These are phyloP conservation scores for Perilla frutescens DNA, from an alignment of 257 asterid genomes.

Conservation along the genomic window DNA sequence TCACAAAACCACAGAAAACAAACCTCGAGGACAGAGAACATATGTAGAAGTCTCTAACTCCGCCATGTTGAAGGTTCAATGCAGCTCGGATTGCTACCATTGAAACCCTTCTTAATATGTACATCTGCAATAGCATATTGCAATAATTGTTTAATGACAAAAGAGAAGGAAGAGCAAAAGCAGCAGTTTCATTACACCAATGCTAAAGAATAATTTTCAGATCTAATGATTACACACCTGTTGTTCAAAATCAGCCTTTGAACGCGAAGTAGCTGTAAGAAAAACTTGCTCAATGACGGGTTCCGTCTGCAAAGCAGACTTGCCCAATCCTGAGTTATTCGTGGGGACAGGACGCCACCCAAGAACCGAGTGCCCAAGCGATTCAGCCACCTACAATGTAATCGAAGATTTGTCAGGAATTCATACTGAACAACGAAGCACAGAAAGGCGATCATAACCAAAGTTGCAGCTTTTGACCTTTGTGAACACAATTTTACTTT, in stretches of 20 bases:
- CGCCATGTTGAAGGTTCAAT: constrained; percentile 94
- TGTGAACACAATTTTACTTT: constrained; percentile 82
- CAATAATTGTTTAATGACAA: constrained; percentile 4
- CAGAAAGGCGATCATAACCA: background rate
- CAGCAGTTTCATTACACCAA: background rate
- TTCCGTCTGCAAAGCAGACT: constrained; percentile 95
- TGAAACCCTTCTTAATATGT: constrained; percentile 92
- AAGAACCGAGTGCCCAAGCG: constrained; percentile 95
- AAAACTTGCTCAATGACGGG: constrained; percentile 96
- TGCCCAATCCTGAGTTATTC: constrained; percentile 92
- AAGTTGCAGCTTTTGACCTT: constrained; percentile 55
- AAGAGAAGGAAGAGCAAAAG: constrained; percentile 8
- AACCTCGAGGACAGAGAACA: constrained; percentile 98
- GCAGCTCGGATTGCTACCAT: constrained; percentile 99
- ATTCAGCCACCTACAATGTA: constrained; percentile 83
- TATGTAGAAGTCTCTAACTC: constrained; percentile 80
- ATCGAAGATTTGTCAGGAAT: constrained; percentile 22
- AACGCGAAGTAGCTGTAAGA: constrained; percentile 78
- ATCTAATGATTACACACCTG: constrained; percentile 62
- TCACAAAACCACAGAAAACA: constrained; percentile 27
- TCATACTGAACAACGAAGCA: background rate
- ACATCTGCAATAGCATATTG: constrained; percentile 63
- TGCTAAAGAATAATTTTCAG: constrained; percentile 20
- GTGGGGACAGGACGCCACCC: constrained; percentile 98
- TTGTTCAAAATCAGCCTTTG: constrained; percentile 88